phyloP scores from a whole-genome alignment of 176 grass and related monocot genomes.

The Lolium multiflorum region DNA sequence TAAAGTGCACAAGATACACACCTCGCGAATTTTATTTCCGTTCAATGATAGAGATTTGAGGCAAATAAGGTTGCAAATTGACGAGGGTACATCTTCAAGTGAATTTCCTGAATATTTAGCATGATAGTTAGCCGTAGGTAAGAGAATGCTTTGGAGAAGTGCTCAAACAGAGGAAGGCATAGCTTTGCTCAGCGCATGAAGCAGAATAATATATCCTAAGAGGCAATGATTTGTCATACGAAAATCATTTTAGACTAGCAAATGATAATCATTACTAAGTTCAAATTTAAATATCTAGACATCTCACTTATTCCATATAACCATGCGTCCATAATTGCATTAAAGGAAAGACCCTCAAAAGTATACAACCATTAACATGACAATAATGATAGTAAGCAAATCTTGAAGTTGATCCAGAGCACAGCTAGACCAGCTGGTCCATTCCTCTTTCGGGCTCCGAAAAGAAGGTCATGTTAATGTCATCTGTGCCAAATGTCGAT shows the following conservation, averaged over 20 bases:
- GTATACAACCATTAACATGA: conserved; percentile 18
- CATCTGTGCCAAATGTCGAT: neutral
- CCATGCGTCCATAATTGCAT: neutral
- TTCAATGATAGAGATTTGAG: conserved; percentile 85
- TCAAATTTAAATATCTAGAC: neutral
- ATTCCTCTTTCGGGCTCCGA: neutral
- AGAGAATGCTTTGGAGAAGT: conserved; percentile 5
- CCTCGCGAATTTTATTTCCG: conserved; percentile 83
- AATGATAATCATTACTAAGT: conserved; percentile 1
- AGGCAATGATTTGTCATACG: conserved; percentile 26
- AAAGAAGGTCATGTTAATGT: neutral
- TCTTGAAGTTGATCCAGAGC: neutral
- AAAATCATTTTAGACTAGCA: conserved; percentile 8
- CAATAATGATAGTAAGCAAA: neutral
- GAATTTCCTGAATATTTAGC: conserved; percentile 71
- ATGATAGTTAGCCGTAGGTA: conserved; percentile 23
- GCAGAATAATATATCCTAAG: conserved; percentile 3
- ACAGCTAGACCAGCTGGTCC: neutral
- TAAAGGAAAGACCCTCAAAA: neutral
- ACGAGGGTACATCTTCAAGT: conserved; percentile 72
- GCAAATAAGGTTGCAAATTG: conserved; percentile 75
- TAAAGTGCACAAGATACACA: conserved; percentile 24
- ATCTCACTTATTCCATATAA: neutral
- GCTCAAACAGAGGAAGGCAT: conserved; percentile 18
- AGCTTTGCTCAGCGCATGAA: conserved; percentile 23